Evolutionary conservation across 805 yeast species (phyloP).

Genomic region (Jamesozyma hellenica): DNA sequence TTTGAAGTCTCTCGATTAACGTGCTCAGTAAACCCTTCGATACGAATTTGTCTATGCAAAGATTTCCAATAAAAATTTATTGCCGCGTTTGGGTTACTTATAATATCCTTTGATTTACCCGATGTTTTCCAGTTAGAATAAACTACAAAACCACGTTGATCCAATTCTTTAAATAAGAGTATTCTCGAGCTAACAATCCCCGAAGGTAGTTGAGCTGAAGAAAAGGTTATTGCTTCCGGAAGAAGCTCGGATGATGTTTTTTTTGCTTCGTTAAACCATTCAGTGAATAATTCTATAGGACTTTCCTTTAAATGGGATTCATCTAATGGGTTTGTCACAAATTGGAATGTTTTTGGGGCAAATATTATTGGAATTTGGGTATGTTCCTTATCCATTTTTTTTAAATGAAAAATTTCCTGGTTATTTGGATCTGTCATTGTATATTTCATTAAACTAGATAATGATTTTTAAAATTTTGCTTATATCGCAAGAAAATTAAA

Average conservation of each 20-base stretch:
- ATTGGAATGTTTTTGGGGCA: constrained; percentile 84
- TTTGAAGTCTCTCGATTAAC: constrained; percentile 64
- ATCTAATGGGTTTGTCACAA: constrained; percentile 53
- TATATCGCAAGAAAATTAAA: neutral
- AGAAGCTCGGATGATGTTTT: constrained; percentile 41
- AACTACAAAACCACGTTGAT: constrained; percentile 68
- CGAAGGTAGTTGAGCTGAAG: constrained; percentile 78
- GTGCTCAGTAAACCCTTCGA: constrained; percentile 74
- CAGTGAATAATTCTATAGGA: constrained; percentile 69
- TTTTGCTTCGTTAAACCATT: constrained; percentile 76
- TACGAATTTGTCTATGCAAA: constrained; percentile 81
- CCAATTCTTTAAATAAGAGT: constrained; percentile 81
- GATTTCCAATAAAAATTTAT: constrained; percentile 87
- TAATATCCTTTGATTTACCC: constrained; percentile 64
- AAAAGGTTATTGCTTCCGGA: constrained; percentile 78
- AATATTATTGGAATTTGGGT: constrained; percentile 34
- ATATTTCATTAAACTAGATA: no score
- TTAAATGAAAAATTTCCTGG: no score
- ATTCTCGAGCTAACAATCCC: constrained; percentile 81
- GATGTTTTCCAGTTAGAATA: constrained; percentile 88
- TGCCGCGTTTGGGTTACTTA: constrained; percentile 67
- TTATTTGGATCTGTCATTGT: no score
- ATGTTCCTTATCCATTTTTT: constrained; percentile 6
- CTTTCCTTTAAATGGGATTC: constrained; percentile 41
- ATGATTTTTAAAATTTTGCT: no score